These are phyloP conservation scores for Epichloe sibirici DNA, from an alignment of 2,329 filamentous ascomycete genomes.

Conservation along the genomic window DNA sequence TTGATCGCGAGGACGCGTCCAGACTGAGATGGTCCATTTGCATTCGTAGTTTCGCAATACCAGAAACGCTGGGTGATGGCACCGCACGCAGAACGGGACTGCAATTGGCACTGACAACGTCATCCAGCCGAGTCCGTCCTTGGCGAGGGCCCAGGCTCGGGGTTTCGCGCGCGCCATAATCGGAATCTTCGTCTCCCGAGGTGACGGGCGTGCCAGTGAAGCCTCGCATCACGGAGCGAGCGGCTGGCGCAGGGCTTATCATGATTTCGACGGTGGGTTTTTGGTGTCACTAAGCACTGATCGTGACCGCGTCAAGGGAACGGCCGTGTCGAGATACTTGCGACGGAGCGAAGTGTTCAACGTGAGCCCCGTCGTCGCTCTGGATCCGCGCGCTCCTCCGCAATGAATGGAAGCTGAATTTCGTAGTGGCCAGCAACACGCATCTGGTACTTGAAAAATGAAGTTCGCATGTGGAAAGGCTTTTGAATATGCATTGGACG, in stretches of 20 bases:
- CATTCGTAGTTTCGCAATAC: conserved; percentile 71
- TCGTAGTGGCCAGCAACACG: conserved; percentile 37
- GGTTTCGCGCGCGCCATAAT: conserved; percentile 29
- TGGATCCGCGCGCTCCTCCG: conserved; percentile 42
- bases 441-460: conserved; percentile 47
- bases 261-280: conserved; percentile 19
- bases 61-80: conserved; percentile 47
- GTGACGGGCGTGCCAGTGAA: conserved; percentile 41
- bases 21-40: conserved; percentile 71
- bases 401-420: conserved; percentile 35
- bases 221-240: conserved; percentile 43
- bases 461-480: conserved; percentile 29
- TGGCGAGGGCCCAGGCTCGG: conserved; percentile 26
- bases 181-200: conserved; percentile 47
- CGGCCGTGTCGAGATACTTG: conserved; percentile 6
- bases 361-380: conserved; percentile 45
- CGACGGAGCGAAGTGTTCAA: conserved; percentile 15
- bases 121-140: conserved; percentile 33
- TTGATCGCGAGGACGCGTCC: conserved; percentile 40
- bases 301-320: neutral
- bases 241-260: conserved; percentile 35
- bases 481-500: conserved; percentile 46
- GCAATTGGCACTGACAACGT: conserved; percentile 51
- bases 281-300: neutral
- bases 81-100: conserved; percentile 45